phyloP scores from a whole-genome alignment of 2,329 filamentous ascomycete species.

The Hypocrella siamensis region DNA sequence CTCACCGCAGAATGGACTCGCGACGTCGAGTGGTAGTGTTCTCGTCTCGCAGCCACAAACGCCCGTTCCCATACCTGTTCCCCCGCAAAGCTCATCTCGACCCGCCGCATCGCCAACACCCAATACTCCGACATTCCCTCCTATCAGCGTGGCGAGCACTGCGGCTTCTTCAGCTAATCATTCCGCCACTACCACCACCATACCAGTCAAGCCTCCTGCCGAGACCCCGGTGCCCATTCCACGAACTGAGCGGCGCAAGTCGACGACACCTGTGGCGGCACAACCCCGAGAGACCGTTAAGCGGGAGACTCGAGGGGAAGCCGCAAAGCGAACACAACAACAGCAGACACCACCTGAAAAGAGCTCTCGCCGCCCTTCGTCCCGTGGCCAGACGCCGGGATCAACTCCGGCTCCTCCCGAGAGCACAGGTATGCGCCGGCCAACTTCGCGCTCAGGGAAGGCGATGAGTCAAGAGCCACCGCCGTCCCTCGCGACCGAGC shows the following conservation, averaged over 20 bases:
- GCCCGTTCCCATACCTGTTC: constrained; percentile 23
- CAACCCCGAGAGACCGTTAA: constrained; percentile 15
- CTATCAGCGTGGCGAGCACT: no score
- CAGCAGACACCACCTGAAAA: constrained; percentile 8
- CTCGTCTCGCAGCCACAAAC: constrained; percentile 20
- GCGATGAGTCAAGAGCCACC: constrained; percentile 35
- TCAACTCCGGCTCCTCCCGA: constrained; percentile 12
- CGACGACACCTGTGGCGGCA: constrained; percentile 14
- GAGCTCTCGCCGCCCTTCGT: constrained; percentile 11
- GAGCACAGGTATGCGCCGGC: constrained; percentile 24
- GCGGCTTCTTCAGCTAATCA: no score
- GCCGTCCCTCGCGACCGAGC: constrained; percentile 32
- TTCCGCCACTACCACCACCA: constrained; percentile 12
- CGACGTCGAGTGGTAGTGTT: constrained; percentile 3
- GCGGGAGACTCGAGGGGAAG: constrained; percentile 29
- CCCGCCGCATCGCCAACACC: constrained; percentile 17
- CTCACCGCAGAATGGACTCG: constrained; percentile 1
- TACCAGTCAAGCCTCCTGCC: constrained; percentile 15
- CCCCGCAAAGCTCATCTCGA: constrained; percentile 13
- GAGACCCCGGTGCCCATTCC: constrained; percentile 23
- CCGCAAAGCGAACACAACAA: constrained; percentile 24
- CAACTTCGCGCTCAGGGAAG: constrained; percentile 33
- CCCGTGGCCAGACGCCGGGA: constrained; percentile 18
- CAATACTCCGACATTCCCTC: no score
- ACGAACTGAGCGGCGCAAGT: constrained; percentile 15